phyloP scores from a whole-genome alignment of 2,329 filamentous ascomycete species.

The Alternaria angustiovoidea region DNA sequence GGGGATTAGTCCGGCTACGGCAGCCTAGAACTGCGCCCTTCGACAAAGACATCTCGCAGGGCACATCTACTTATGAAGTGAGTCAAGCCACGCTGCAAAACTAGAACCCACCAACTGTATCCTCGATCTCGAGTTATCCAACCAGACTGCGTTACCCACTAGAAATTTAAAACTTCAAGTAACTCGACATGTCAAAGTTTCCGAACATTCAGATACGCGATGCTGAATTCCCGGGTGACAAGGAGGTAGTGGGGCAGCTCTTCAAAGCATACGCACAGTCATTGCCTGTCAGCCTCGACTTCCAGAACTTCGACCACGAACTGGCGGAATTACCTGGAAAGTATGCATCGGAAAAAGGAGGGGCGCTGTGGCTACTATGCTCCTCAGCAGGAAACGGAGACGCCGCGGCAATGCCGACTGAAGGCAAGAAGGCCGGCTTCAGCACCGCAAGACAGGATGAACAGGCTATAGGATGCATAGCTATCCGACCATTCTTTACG shows the following conservation, averaged over 20 bases:
- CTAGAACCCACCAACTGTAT: neutral
- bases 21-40: neutral
- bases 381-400: neutral
- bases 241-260: constrained; percentile 45
- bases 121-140: neutral
- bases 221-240: constrained; percentile 55
- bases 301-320: constrained; percentile 64
- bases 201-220: constrained; percentile 19
- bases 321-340: constrained; percentile 63
- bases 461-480: constrained; percentile 60
- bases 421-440: neutral
- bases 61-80: neutral
- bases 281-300: constrained; percentile 64
- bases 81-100: neutral
- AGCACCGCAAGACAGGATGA: constrained; percentile 4
- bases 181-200: neutral
- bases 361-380: constrained; percentile 60
- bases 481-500: constrained; percentile 54
- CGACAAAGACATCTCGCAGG: neutral
- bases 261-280: constrained; percentile 53
- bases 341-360: constrained; percentile 57
- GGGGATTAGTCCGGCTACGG: neutral
- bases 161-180: neutral
- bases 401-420: neutral
- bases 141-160: neutral